A percentile compares a stretch with the other conserved stretches of the same genome.
phyloP scores from a whole-genome alignment of 2,329 filamentous ascomycete genomes.

The Colletotrichum sojae region DNA sequence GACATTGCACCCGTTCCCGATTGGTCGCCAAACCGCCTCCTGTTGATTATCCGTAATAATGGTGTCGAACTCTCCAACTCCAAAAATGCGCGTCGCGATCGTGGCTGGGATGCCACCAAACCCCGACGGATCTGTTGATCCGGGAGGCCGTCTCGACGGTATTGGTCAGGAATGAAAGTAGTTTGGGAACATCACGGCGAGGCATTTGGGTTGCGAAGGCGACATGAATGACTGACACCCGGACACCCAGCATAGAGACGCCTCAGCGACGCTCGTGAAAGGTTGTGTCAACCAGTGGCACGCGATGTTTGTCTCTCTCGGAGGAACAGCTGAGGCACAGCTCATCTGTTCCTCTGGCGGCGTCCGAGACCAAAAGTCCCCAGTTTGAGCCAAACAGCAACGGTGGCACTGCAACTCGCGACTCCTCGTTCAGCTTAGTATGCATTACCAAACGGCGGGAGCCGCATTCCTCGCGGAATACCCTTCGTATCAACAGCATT shows the following conservation, averaged over 20 bases:
- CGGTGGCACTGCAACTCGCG: background rate
- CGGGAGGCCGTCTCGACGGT: background rate
- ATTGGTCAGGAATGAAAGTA: background rate
- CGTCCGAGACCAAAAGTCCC: too few relatives aligned
- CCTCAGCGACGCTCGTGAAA: background rate
- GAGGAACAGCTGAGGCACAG: background rate
- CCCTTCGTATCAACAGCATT: background rate
- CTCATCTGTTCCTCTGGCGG: background rate
- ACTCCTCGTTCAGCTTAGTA: background rate
- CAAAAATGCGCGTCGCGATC: background rate
- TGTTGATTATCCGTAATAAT: too few relatives aligned
- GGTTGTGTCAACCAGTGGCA: background rate
- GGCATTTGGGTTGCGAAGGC: conserved; percentile 15
- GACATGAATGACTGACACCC: background rate
- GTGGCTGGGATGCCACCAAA: background rate
- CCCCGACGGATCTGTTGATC: background rate
- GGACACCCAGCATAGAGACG: background rate
- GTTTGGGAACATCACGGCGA: background rate
- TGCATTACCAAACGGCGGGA: background rate
- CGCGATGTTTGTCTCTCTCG: conserved; percentile 4
- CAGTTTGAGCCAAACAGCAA: background rate
- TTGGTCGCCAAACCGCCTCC: background rate
- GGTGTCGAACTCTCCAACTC: too few relatives aligned
- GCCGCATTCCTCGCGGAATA: conserved; percentile 7
- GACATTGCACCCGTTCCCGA: background rate